These are phyloP conservation scores for Exobasidium rhododendri DNA, from an alignment of 1,284 basidiomycete genomes.

Conservation along the genomic window DNA sequence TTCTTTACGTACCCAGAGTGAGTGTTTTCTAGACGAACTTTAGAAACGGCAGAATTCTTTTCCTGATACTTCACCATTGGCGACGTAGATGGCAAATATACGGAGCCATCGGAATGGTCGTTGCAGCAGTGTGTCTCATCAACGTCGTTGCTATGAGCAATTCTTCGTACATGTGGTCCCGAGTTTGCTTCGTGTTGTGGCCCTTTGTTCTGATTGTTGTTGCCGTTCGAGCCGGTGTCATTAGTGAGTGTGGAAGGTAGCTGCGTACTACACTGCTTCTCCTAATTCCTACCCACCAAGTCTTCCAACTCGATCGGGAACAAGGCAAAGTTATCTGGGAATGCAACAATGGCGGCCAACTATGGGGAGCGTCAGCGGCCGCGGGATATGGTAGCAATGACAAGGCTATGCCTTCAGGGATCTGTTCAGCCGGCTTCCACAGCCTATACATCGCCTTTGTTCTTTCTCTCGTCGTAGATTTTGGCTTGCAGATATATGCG, in stretches of 20 bases:
- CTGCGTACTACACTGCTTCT: background rate
- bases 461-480: constrained; percentile 65
- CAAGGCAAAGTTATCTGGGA: constrained; percentile 68
- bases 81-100: constrained; percentile 61
- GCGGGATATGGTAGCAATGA: constrained; percentile 58
- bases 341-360: constrained; percentile 67
- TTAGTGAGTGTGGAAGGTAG: constrained; percentile 65
- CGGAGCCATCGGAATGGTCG: constrained; percentile 67
- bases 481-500: constrained; percentile 66
- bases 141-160: constrained; percentile 68
- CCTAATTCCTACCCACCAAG: too few species aligned
- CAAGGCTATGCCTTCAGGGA: constrained; percentile 60
- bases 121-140: constrained; percentile 63
- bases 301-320: constrained; percentile 45
- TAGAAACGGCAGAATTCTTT: background rate
- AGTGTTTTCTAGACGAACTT: constrained; percentile 50
- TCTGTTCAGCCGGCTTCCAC: constrained; percentile 67
- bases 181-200: constrained; percentile 69
- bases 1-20: constrained; percentile 72
- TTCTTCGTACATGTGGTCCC: constrained; percentile 69
- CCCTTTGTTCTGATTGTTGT: constrained; percentile 68
- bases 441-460: constrained; percentile 69
- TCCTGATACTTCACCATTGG: background rate
- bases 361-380: constrained; percentile 63
- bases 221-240: constrained; percentile 68